Base-by-base conservation (phyloP, 225 moss, liverwort and hornwort genomes). In the Physcomitrium patens region DNA sequence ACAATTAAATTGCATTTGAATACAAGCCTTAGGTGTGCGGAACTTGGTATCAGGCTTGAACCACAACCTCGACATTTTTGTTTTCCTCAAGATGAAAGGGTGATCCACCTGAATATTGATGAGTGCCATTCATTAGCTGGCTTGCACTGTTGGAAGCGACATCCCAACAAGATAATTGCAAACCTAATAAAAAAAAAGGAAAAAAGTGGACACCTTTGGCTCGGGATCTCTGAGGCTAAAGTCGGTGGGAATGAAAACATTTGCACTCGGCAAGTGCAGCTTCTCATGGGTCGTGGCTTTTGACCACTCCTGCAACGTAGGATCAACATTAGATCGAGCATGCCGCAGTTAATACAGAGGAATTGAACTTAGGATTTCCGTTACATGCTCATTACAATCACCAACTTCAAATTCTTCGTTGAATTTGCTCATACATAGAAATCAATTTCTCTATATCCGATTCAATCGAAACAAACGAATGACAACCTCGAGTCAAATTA, bases 11-110 rank as follows among this genome's bases (percentile, higher is more conserved):
- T 93, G 86, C 58, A 93, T 83, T 73, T 93, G 86, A 71, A 93
- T 82, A 64, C 86, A 86, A 69, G 81, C 92, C 81, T 93, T 93
- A 0, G 92, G 92, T 3, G 88, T 90, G 19, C 72, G 79, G 67
- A 93, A 93, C 68, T 85, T 93, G 15, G 92, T 85, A 66, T 93
- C 92, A 37, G 92, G 84, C 76, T 93, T 93, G 78, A 85, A 93
- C 92, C 92, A 93, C 17, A 93, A 86, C 72, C 90, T 88, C 23
- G 83, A 90, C 86, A 93, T 88, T 14, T 67, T 18, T 16, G 84
- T 82, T 66, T 75, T 86, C 76, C 71, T 88, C 65, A 85, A 50
- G 3, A 89, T 81, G 23, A 70, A 53, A 4, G 92, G 92, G 72
- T 72, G 79, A 53, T 70, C 78, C 63, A 74, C 83, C 91, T 91